phyloP scores from a whole-genome alignment of 2,329 filamentous ascomycete species.

The Botryotinia narcissicola region DNA sequence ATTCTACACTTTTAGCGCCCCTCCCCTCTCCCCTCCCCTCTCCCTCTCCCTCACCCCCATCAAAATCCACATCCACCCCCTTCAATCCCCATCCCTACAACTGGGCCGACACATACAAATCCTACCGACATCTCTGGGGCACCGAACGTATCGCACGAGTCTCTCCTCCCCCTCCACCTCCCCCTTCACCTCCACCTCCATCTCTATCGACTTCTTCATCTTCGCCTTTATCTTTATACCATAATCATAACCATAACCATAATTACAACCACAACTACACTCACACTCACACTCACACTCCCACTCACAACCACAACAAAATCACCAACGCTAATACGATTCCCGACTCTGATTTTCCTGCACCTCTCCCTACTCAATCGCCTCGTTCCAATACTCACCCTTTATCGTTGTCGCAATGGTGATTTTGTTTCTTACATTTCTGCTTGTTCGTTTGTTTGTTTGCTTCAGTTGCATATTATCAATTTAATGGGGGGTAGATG shows the following conservation, averaged over 20 bases:
- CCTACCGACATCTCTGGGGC: not conserved
- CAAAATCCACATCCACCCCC: not conserved
- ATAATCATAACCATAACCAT: not conserved
- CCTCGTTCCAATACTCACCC: not conserved
- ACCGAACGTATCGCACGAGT: not conserved
- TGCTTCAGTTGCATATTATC: not conserved
- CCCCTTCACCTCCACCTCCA: rapidly evolving
- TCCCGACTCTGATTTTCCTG: not conserved
- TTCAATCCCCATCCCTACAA: not conserved
- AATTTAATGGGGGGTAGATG: too few relatives aligned
- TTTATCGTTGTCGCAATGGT: not conserved
- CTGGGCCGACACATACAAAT: not conserved
- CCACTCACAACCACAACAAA: not conserved
- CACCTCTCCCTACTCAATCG: not conserved
- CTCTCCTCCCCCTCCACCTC: not conserved
- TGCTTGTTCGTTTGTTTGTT: not conserved
- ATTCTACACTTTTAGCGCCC: not conserved
- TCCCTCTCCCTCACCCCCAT: not conserved
- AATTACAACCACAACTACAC: not conserved
- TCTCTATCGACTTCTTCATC: not conserved
- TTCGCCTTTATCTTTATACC: not conserved
- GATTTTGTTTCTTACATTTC: not conserved
- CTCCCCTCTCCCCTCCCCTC: not conserved
- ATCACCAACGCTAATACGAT: not conserved
- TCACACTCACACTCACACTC: not conserved